Percentiles rank a stretch among this genome's conserved stretches.
Conservation (phyloP, 345 rosid species). For the Brassica nigra region DNA sequence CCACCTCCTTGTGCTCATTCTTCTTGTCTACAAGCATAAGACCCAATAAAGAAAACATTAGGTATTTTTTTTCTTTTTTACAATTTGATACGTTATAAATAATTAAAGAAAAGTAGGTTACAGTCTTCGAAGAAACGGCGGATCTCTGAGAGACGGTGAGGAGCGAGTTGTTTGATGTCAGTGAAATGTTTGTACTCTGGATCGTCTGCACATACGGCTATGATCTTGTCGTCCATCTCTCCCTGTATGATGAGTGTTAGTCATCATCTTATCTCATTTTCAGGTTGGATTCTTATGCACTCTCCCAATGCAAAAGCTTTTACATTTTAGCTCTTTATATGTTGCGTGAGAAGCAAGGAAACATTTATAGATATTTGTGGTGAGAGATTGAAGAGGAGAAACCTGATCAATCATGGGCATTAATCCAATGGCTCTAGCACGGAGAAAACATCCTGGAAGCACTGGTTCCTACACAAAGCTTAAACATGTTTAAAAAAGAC, state of each 20-base stretch:
- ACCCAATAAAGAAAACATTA: conserved; percentile 13
- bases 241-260: conserved; percentile 50
- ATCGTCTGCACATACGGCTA: conserved; percentile 97
- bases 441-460: conserved; percentile 89
- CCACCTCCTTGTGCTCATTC: conserved; percentile 96
- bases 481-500: neutral
- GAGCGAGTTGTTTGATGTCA: conserved; percentile 86
- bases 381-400: neutral
- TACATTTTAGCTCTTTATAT: neutral
- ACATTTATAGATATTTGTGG: neutral
- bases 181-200: conserved; percentile 91
- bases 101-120: conserved; percentile 45
- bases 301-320: neutral
- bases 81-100: neutral
- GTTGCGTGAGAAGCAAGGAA: neutral
- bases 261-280: neutral
- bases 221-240: conserved; percentile 97
- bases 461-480: conserved; percentile 75
- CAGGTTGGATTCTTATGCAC: neutral
- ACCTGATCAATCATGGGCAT: conserved; percentile 99
- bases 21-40: conserved; percentile 65
- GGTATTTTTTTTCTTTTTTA: neutral
- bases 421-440: conserved; percentile 94
- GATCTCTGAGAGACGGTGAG: conserved; percentile 93
- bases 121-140: conserved; percentile 98